Conservation (phyloP, 2,329 filamentous ascomycete genomes). For the Sclerotinia trifoliorum region DNA sequence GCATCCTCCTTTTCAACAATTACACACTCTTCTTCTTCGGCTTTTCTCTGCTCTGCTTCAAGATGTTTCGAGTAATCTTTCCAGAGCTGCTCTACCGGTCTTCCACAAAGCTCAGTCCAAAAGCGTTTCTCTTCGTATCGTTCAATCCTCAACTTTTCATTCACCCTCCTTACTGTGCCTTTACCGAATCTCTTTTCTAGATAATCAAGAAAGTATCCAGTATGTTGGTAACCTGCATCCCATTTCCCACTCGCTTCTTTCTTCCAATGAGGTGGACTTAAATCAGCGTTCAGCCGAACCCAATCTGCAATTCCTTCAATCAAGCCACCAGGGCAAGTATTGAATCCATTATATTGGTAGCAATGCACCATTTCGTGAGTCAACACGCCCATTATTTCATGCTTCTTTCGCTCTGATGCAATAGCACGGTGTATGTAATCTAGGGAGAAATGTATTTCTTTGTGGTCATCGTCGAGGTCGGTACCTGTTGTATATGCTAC, state of each 20-base stretch:
- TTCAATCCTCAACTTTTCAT: constrained; percentile 63
- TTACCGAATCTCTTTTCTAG: constrained; percentile 66
- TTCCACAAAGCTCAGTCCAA: constrained; percentile 67
- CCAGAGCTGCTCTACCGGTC: constrained; percentile 69
- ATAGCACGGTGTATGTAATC: constrained; percentile 62
- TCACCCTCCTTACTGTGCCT: constrained; percentile 61
- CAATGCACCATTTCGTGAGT: constrained; percentile 95
- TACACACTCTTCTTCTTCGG: constrained; percentile 37
- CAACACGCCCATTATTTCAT: constrained; percentile 79
- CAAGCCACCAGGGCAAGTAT: constrained; percentile 67
- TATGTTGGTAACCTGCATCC: constrained; percentile 88
- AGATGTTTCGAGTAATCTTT: constrained; percentile 59
- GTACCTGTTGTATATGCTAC: constrained; percentile 86
- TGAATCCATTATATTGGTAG: constrained; percentile 73
- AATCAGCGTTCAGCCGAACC: constrained; percentile 72
- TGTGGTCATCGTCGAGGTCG: constrained; percentile 80
- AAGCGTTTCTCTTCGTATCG: constrained; percentile 65
- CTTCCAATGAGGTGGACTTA: constrained; percentile 84
- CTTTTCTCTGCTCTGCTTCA: constrained; percentile 30
- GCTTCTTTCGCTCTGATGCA: constrained; percentile 44
- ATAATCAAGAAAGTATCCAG: constrained; percentile 87
- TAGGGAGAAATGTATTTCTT: constrained; percentile 87
- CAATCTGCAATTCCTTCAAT: constrained; percentile 94
- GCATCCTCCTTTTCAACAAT: constrained; percentile 37
- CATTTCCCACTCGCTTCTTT: constrained; percentile 57